Evolutionary conservation across 1,139 yeast genomes (phyloP).

Genomic region (Magnusiomyces ingens): DNA sequence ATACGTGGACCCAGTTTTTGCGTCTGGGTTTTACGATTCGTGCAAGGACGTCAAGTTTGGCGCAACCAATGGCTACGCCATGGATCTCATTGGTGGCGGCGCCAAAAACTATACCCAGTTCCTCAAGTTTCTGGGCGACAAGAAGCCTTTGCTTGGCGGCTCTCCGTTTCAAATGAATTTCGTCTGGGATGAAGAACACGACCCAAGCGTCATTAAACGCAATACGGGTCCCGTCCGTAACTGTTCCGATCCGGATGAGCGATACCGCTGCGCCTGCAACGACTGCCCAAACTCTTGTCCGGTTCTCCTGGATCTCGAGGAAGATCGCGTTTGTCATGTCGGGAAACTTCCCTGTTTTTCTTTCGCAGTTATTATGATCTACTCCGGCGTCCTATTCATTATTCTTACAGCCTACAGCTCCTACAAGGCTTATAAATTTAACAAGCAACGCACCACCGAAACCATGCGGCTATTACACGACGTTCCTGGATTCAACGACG

Average conservation of each 20-base stretch:
- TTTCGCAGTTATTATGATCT: constrained; percentile 49
- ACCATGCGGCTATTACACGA: constrained; percentile 21
- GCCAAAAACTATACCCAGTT: constrained; percentile 68
- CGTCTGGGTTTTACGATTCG: constrained; percentile 63
- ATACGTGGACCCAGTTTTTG: constrained; percentile 53
- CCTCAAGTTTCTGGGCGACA: constrained; percentile 85
- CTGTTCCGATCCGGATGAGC: constrained; percentile 55
- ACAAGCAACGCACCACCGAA: constrained; percentile 17
- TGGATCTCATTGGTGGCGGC: constrained; percentile 97
- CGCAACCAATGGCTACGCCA: constrained; percentile 92
- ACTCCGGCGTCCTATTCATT: constrained; percentile 39
- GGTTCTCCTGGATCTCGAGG: constrained; percentile 40
- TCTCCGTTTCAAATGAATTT: constrained; percentile 92
- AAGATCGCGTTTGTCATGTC: constrained; percentile 44
- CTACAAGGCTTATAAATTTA: constrained; percentile 15
- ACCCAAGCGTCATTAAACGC: constrained; percentile 26
- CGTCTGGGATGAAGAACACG: constrained; percentile 39
- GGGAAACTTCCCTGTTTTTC: constrained; percentile 71
- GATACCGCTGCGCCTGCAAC: constrained; percentile 69
- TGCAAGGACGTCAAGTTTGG: constrained; percentile 87
- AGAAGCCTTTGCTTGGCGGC: constrained; percentile 87
- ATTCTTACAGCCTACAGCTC: constrained; percentile 36
- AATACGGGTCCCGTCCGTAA: constrained; percentile 36
- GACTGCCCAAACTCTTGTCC: constrained; percentile 88
- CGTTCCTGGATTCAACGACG: constrained; percentile 23